Percentiles rank a stretch among this genome's conserved stretches.
phyloP scores from a whole-genome alignment of 2,329 filamentous ascomycete species.

The Fusarium sp. region DNA sequence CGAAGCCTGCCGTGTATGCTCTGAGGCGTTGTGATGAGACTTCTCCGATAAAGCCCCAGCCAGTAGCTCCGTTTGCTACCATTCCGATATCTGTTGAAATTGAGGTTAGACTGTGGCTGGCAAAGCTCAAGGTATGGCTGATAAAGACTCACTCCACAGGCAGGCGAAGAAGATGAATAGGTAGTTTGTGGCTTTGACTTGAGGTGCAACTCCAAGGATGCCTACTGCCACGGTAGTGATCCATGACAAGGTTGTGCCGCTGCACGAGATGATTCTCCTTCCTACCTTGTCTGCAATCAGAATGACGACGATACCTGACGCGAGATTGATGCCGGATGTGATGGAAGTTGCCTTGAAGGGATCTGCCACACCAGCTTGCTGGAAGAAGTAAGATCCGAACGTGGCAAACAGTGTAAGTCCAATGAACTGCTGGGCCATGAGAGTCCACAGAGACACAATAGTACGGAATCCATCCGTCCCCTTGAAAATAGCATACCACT shows the following conservation, averaged over 20 bases:
- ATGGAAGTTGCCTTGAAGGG: constrained; percentile 44
- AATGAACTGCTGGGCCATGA: constrained; percentile 40
- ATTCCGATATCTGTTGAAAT: constrained; percentile 16
- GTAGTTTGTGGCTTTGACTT: constrained; percentile 21
- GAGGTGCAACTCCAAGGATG: constrained; percentile 27
- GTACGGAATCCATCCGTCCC: constrained; percentile 51
- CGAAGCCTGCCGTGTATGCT: constrained; percentile 52
- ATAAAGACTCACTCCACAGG: constrained; percentile 24
- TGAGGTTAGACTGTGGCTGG: not conserved
- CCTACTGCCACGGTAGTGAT: constrained; percentile 21
- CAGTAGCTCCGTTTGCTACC: constrained; percentile 30
- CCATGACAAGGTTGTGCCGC: constrained; percentile 27
- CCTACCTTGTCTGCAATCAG: constrained; percentile 24
- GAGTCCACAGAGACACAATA: constrained; percentile 50
- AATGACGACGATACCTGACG: constrained; percentile 25
- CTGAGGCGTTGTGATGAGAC: constrained; percentile 56
- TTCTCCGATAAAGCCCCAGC: constrained; percentile 54
- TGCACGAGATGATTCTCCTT: constrained; percentile 28
- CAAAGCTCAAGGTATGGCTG: rapidly evolving
- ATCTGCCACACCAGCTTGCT: constrained; percentile 50
- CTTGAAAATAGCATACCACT: constrained; percentile 51
- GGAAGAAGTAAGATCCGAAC: constrained; percentile 67
- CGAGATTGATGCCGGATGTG: constrained; percentile 39
- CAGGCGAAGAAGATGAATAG: constrained; percentile 30
- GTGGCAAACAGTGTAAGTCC: constrained; percentile 47